Percentiles rank a stretch among this genome's conserved stretches.
These are phyloP conservation scores for Aphanoascus verrucosus DNA, from an alignment of 2,329 filamentous ascomycete genomes.

Conservation along the genomic window DNA sequence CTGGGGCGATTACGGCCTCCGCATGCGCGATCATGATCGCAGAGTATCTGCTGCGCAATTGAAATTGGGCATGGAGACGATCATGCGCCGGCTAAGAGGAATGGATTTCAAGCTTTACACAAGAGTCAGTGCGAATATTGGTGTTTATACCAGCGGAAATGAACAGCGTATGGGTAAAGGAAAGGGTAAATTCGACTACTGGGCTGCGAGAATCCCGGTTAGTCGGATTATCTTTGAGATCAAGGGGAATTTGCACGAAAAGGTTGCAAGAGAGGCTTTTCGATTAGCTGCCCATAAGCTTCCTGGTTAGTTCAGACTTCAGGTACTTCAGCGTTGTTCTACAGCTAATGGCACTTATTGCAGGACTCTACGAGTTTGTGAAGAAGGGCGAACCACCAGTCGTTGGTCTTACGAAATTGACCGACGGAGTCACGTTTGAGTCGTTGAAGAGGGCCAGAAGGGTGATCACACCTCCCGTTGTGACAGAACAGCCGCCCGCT, in stretches of 20 bases:
- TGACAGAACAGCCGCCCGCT: conserved; percentile 3
- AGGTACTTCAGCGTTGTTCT: neutral
- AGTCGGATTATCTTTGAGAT: conserved; percentile 89
- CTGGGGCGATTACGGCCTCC: conserved; percentile 91
- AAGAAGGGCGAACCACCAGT: conserved; percentile 82
- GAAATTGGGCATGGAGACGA: conserved; percentile 86
- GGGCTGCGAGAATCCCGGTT: conserved; percentile 80
- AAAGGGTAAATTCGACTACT: conserved; percentile 94
- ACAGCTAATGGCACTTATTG: conserved; percentile 3
- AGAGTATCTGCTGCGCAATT: conserved; percentile 78
- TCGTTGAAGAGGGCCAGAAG: conserved; percentile 71
- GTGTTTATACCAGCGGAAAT: conserved; percentile 90
- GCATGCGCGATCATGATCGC: conserved; percentile 87
- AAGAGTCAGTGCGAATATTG: conserved; percentile 81
- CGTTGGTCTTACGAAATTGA: conserved; percentile 85
- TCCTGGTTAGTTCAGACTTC: conserved; percentile 53
- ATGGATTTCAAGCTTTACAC: conserved; percentile 90
- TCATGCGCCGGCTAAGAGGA: conserved; percentile 75
- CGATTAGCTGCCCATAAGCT: conserved; percentile 88
- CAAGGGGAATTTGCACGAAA: conserved; percentile 85
- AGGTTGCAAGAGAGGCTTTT: conserved; percentile 87
- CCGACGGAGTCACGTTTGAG: conserved; percentile 67
- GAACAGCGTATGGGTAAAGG: conserved; percentile 99
- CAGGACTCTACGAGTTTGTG: conserved; percentile 70
- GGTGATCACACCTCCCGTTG: conserved; percentile 41